Percentiles rank a stretch among this genome's conserved stretches.
These are phyloP conservation scores for Lactarius sp. DNA, from an alignment of 768 basidiomycete species.

Conservation along the genomic window DNA sequence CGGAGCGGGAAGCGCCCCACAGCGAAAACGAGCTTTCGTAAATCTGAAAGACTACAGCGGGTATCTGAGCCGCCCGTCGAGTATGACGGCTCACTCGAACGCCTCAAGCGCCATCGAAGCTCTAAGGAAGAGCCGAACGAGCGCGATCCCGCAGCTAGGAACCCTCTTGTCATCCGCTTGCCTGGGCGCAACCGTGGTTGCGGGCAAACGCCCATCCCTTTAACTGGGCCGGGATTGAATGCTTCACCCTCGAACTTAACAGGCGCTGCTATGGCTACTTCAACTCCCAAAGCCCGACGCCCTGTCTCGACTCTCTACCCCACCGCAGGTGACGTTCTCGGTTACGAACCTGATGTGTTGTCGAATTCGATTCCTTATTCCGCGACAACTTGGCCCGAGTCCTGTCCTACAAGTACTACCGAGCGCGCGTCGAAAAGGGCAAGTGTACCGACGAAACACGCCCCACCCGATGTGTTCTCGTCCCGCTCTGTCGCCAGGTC, in stretches of 20 bases:
- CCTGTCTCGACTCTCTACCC: background rate
- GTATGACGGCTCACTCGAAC: background rate
- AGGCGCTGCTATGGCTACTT: background rate
- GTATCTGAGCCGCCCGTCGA: background rate
- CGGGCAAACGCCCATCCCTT: no score
- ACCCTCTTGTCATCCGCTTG: background rate
- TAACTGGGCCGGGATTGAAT: background rate
- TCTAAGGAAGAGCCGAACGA: background rate
- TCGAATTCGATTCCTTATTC: background rate
- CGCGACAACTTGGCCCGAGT: background rate
- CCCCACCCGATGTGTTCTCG: background rate
- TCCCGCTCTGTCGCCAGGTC: background rate
- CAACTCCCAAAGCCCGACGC: background rate
- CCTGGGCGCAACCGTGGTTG: background rate
- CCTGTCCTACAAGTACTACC: background rate
- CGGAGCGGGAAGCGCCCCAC: background rate
- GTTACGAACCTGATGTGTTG: background rate
- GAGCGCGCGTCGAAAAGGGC: background rate
- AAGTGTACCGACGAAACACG: background rate
- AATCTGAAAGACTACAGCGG: background rate
- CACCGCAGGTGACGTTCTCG: background rate
- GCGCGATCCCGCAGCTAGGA: background rate
- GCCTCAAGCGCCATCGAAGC: background rate
- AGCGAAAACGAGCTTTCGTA: background rate
- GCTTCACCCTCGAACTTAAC: background rate